Evolutionary conservation across 768 basidiomycete genomes (phyloP).

Genomic region (Pulveroboletus sp.): DNA sequence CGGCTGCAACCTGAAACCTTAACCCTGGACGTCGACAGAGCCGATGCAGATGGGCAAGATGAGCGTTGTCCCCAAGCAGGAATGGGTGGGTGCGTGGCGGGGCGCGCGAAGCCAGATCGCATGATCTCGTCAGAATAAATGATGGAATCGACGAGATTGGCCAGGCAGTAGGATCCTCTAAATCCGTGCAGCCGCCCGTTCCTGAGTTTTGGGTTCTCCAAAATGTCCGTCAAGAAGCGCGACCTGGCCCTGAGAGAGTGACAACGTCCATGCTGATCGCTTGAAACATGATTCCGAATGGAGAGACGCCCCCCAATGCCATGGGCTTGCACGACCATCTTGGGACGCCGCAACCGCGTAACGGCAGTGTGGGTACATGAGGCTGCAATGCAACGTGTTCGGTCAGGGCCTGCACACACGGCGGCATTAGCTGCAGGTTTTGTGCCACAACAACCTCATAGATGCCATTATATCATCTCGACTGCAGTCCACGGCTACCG

Average conservation of each 20-base stretch:
- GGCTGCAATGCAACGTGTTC: conserved; percentile 19
- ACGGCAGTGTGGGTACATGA: conserved; percentile 24
- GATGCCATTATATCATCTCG: conserved; percentile 16
- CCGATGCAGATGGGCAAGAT: conserved; percentile 3
- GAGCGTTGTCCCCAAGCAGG: conserved; percentile 1
- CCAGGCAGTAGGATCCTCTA: conserved; percentile 9
- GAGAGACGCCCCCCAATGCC: neutral
- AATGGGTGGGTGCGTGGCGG: neutral
- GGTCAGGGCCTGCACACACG: conserved; percentile 8
- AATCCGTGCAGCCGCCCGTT: conserved; percentile 11
- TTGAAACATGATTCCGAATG: conserved; percentile 2
- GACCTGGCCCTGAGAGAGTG: conserved; percentile 11
- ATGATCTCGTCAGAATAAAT: conserved; percentile 16
- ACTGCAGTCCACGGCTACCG: neutral
- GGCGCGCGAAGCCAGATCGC: conserved; percentile 9
- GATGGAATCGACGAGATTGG: conserved; percentile 20
- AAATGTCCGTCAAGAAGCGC: neutral
- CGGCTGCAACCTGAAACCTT: conserved; percentile 12
- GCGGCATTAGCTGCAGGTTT: conserved; percentile 12
- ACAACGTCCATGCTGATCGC: conserved; percentile 6
- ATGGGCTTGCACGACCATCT: conserved; percentile 2
- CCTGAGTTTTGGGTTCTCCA: conserved; percentile 6
- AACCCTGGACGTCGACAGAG: conserved; percentile 10
- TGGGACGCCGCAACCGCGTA: conserved; percentile 18
- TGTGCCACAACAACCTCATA: conserved; percentile 4